phyloP scores from a whole-genome alignment of 1,139 yeast genomes.

The Sugiyamaella sp. region DNA sequence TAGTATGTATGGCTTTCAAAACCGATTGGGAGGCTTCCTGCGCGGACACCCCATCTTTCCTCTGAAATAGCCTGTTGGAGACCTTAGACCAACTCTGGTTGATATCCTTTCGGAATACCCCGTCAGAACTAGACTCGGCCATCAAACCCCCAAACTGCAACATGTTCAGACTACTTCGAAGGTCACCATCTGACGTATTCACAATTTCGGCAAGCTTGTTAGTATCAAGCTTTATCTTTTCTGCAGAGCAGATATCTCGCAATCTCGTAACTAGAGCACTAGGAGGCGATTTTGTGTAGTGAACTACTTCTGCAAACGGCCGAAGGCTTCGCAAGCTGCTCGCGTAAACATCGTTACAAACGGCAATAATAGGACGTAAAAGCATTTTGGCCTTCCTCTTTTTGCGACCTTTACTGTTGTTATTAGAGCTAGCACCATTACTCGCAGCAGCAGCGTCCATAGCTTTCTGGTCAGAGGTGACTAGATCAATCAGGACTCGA shows the following conservation, averaged over 20 bases:
- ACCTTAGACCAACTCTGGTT: constrained; percentile 32
- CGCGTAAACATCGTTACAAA: constrained; percentile 85
- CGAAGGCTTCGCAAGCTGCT: constrained; percentile 73
- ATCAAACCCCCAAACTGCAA: constrained; percentile 68
- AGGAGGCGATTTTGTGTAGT: constrained; percentile 63
- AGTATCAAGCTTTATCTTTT: constrained; percentile 46
- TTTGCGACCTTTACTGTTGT: constrained; percentile 31
- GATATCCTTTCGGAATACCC: constrained; percentile 31
- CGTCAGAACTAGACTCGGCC: constrained; percentile 28
- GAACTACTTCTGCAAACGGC: constrained; percentile 69
- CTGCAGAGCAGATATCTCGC: constrained; percentile 53
- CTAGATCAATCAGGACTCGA: constrained; percentile 62
- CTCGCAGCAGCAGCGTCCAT: constrained; percentile 32
- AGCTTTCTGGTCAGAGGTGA: constrained; percentile 60
- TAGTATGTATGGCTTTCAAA: constrained; percentile 51
- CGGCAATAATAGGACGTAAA: constrained; percentile 84
- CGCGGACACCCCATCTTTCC: constrained; percentile 55
- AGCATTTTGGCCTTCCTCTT: constrained; percentile 49
- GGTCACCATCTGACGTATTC: constrained; percentile 76
- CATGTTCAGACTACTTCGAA: constrained; percentile 82
- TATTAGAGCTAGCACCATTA: constrained; percentile 21
- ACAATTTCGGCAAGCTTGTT: constrained; percentile 59
- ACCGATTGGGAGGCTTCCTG: constrained; percentile 50
- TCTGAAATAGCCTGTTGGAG: constrained; percentile 36
- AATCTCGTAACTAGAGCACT: constrained; percentile 53